Evolutionary conservation across 352 stramenopile genomes (phyloP).

Genomic region (Phytopythium kandeliae): DNA sequence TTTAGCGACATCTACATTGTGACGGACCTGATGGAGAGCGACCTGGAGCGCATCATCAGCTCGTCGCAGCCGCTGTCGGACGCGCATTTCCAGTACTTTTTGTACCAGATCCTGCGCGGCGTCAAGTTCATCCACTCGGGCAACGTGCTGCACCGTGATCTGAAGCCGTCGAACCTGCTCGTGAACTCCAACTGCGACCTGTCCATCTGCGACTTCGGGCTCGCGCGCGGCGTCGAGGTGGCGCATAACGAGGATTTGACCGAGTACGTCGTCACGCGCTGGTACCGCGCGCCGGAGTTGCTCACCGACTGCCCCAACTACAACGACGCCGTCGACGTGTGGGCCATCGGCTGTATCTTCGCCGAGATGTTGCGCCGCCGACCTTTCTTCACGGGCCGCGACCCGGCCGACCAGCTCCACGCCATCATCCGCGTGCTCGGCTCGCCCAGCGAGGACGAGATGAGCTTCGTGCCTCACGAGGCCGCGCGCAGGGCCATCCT

Average conservation of each 20-base stretch:
- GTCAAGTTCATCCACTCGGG: constrained; percentile 98
- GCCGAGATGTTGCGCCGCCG: constrained; percentile 97
- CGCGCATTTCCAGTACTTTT: constrained; percentile 87
- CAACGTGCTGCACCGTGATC: constrained; percentile 89
- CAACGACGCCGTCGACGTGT: constrained; percentile 95
- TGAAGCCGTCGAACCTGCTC: constrained; percentile 88
- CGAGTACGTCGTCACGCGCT: constrained; percentile 93
- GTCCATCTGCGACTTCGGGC: constrained; percentile 90
- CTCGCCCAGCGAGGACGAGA: constrained; percentile 92
- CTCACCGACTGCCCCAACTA: constrained; percentile 95
- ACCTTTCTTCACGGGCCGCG: constrained; percentile 79
- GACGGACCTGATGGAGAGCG: constrained; percentile 90
- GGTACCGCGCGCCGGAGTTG: constrained; percentile 93
- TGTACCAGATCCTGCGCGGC: constrained; percentile 90
- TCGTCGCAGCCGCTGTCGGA: constrained; percentile 82
- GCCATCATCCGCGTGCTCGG: constrained; percentile 90
- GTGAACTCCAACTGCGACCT: constrained; percentile 90
- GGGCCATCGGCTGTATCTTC: constrained; percentile 98
- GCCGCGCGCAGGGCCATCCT: constrained; percentile 77
- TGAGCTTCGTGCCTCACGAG: constrained; percentile 96
- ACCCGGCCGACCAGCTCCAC: constrained; percentile 81
- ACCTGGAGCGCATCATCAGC: constrained; percentile 90
- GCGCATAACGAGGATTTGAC: constrained; percentile 70
- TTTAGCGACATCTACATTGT: constrained; percentile 91
- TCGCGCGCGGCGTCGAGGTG: constrained; percentile 87